These are phyloP conservation scores for Aurantiochytrium sp. DNA, from an alignment of 108 stramenopile species.

Conservation along the genomic window DNA sequence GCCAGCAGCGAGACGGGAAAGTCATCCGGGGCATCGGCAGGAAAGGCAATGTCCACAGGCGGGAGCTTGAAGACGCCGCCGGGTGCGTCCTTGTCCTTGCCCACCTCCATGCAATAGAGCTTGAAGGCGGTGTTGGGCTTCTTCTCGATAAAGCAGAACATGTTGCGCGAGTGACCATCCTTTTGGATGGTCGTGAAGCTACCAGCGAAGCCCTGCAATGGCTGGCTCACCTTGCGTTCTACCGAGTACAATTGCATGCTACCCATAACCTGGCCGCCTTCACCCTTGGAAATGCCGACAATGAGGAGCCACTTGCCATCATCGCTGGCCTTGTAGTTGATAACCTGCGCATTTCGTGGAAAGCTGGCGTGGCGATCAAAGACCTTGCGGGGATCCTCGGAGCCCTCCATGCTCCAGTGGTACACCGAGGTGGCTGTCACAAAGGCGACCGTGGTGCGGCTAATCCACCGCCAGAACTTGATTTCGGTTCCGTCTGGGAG, in stretches of 20 bases:
- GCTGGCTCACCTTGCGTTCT: conserved; percentile 90
- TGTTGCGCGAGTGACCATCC: conserved; percentile 78
- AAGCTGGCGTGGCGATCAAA: conserved; percentile 88
- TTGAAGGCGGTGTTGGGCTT: conserved; percentile 70
- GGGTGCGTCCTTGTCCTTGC: conserved; percentile 77
- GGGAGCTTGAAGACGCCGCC: conserved; percentile 79
- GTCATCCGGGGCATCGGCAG: conserved; percentile 85
- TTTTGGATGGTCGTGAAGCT: conserved; percentile 70
- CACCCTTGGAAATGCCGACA: conserved; percentile 79
- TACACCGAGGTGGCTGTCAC: conserved; percentile 86
- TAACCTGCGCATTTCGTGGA: conserved; percentile 78
- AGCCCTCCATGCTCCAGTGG: conserved; percentile 81
- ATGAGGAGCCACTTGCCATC: conserved; percentile 95
- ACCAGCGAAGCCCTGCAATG: conserved; percentile 87
- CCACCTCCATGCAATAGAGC: conserved; percentile 96
- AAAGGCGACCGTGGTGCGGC: conserved; percentile 72
- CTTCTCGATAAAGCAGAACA: conserved; percentile 93
- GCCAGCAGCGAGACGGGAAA: conserved; percentile 87
- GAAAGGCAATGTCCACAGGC: conserved; percentile 80
- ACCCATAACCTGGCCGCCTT: conserved; percentile 65
- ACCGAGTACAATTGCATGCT: conserved; percentile 96
- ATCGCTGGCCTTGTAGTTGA: conserved; percentile 90
- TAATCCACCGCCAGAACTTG: conserved; percentile 93
- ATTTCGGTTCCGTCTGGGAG: conserved; percentile 66
- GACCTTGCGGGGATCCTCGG: conserved; percentile 67